Conservation (phyloP, 2,329 filamentous ascomycete species). For the Fusarium fracticaudum region DNA sequence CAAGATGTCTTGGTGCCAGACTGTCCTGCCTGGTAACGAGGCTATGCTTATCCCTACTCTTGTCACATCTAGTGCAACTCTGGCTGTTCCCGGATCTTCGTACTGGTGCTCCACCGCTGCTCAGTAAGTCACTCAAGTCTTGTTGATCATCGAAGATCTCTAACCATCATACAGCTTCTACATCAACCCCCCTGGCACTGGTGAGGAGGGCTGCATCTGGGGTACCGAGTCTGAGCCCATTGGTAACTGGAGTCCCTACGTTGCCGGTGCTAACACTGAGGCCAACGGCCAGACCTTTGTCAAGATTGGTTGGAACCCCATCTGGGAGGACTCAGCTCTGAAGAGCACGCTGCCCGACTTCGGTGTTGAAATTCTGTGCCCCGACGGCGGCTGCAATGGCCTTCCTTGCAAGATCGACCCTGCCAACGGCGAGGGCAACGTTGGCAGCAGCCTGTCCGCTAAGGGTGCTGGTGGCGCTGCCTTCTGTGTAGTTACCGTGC, state of each 20-base stretch:
- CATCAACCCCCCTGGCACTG: slow-evolving; percentile 77
- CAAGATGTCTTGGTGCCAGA: slow-evolving; percentile 79
- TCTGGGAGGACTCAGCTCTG: slow-evolving; percentile 68
- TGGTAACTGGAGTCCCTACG: slow-evolving; percentile 82
- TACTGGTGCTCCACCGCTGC: slow-evolving; percentile 80
- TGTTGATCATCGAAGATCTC: slow-evolving; percentile 34
- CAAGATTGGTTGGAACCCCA: slow-evolving; percentile 82
- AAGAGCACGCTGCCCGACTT: slow-evolving; percentile 68
- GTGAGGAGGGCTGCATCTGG: slow-evolving; percentile 75
- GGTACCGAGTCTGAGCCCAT: slow-evolving; percentile 68
- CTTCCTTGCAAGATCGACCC: slow-evolving; percentile 79
- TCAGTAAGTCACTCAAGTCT: slow-evolving; percentile 64
- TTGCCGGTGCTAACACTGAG: slow-evolving; percentile 79
- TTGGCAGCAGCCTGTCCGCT: slow-evolving; percentile 64
- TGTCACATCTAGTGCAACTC: slow-evolving; percentile 63
- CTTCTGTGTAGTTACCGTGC: slow-evolving; percentile 82
- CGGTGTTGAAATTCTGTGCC: slow-evolving; percentile 76
- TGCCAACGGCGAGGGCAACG: slow-evolving; percentile 63
- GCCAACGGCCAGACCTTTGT: slow-evolving; percentile 72
- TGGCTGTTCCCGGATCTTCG: slow-evolving; percentile 74
- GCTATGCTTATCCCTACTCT: slow-evolving; percentile 85
- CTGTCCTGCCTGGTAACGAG: slow-evolving; percentile 80
- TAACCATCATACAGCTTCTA: slow-evolving; percentile 69
- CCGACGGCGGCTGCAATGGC: slow-evolving; percentile 72
- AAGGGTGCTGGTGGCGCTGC: slow-evolving; percentile 72